A percentile compares a stretch with the other conserved stretches of the same genome.
These are phyloP conservation scores for Colletotrichum ledebouriae DNA, from an alignment of 2,329 filamentous ascomycete species.

Conservation along the genomic window DNA sequence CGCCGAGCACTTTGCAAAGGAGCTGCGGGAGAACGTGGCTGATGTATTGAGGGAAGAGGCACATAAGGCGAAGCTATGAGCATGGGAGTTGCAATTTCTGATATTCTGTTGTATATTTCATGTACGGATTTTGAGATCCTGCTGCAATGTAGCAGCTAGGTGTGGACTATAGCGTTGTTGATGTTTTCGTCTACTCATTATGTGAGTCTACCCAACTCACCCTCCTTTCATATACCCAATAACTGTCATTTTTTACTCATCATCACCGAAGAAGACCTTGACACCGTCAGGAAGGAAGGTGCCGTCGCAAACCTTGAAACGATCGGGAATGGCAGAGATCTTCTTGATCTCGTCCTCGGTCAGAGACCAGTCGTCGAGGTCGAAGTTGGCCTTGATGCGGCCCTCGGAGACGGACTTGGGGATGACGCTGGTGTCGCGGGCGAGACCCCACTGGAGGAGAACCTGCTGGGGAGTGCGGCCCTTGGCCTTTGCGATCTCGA, in stretches of 20 bases:
- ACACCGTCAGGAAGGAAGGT: constrained; percentile 73
- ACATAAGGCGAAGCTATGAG: constrained; percentile 56
- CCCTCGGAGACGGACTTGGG: constrained; percentile 84
- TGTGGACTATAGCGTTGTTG: constrained; percentile 24
- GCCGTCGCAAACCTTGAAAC: constrained; percentile 88
- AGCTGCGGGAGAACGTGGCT: constrained; percentile 64
- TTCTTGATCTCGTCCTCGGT: constrained; percentile 78
- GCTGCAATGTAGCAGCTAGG: constrained; percentile 19
- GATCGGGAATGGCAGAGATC: constrained; percentile 76
- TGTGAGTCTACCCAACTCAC: constrained; percentile 27
- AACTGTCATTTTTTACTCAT: constrained; percentile 70
- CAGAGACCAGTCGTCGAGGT: constrained; percentile 80
- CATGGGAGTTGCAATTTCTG: constrained; percentile 2
- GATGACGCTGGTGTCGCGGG: constrained; percentile 86
- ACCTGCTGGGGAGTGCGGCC: constrained; percentile 81
- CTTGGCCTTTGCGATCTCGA: constrained; percentile 73
- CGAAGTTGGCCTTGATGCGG: constrained; percentile 82
- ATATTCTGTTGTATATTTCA: constrained; percentile 29
- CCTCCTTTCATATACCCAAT: constrained; percentile 15
- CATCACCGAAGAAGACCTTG: constrained; percentile 86
- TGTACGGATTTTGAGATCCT: constrained; percentile 30
- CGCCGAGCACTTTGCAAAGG: constrained; percentile 69
- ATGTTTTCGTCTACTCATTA: constrained; percentile 31
- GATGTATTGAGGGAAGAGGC: constrained; percentile 55
- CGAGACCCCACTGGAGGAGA: constrained; percentile 83